Base-by-base conservation (phyloP, 2,329 filamentous ascomycete genomes). In the Zymoseptoria passerinii region DNA sequence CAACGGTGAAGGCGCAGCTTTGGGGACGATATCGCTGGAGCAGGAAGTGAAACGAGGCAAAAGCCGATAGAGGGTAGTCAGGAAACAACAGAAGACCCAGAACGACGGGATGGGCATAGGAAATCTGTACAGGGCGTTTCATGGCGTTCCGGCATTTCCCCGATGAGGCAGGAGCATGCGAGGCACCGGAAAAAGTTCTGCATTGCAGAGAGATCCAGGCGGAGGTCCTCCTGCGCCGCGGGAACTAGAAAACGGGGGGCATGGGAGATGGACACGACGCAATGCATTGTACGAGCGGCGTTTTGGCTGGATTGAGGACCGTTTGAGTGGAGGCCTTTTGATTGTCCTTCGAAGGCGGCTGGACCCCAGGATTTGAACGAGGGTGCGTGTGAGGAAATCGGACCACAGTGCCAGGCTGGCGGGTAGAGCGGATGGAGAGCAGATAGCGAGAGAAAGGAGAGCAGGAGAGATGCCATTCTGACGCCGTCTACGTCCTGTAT, bases 121-220 rank as follows among this genome's bases (percentile, higher is more conserved):
- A 23, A 50, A 50, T 35, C 52, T 59, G 53, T 56, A 60, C 55
- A 60, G 58, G 55, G 55, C 54, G 54, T 60, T 49, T 23, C 28
- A 50, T 18, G 48, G 52, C 35, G 19, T 54, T 50, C 52, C 4
- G 16, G 35, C 35, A 16, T 44, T 44, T 44, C 35, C 10, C 13
- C n/a, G 13, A 44, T 13, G 35, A 44, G 16, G 35, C 2, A 44
- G 16, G 53, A 55, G 35, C 53, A 54, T 27, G 35, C 13, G 27
- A 44, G 35, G 13, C 5, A 13, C 13, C 13, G 35, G 35, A 2
- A 44, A 16, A 44, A 44, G 10, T 4, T 16, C 35, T 44, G 35
- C 16, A n/a, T 44, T 44, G 35, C 16, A 13, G 35, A n/a, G 35
- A 23, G 35, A 6, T 44, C 35, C 16, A 16, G 35, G 35, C 35